Conservation (phyloP, 2,329 filamentous ascomycete species). For the Ophiocordyceps camponoti-saundersi region DNA sequence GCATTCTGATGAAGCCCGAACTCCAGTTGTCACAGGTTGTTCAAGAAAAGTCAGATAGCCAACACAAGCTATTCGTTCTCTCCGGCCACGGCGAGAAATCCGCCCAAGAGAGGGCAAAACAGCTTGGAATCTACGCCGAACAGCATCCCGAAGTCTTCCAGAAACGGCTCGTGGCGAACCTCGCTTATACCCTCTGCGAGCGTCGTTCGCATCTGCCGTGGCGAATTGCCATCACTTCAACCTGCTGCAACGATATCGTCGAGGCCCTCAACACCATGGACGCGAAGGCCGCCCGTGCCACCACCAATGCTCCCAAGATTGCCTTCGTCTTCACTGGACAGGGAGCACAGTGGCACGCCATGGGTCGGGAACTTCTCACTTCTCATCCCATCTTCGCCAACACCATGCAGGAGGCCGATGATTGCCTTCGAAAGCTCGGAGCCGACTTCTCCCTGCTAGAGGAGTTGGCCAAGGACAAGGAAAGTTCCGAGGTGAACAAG, state of each 20-base stretch:
- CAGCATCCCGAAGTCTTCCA: constrained; percentile 24
- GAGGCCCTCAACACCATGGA: constrained; percentile 20
- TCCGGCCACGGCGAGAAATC: constrained; percentile 20
- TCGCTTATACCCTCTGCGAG: constrained; percentile 30
- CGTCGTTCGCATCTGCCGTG: constrained; percentile 25
- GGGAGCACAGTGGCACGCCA: constrained; percentile 19
- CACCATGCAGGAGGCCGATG: constrained; percentile 14
- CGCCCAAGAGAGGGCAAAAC: constrained; percentile 11
- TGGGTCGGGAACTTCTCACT: constrained; percentile 19
- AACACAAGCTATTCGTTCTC: constrained; percentile 23
- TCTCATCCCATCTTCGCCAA: constrained; percentile 17
- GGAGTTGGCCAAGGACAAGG: constrained; percentile 17
- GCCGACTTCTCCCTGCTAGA: constrained; percentile 18
- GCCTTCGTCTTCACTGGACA: constrained; percentile 22
- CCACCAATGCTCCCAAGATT: constrained; percentile 6
- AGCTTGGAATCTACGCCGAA: constrained; percentile 20
- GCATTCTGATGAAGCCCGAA: constrained; percentile 15
- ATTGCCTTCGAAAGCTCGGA: constrained; percentile 15
- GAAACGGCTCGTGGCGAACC: constrained; percentile 23
- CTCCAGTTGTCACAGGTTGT: not conserved
- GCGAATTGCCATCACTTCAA: constrained; percentile 24
- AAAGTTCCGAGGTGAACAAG: constrained; percentile 15
- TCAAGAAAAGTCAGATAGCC: constrained; percentile 3
- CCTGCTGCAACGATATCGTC: constrained; percentile 26
- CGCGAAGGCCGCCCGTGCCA: constrained; percentile 4